phyloP scores from a whole-genome alignment of 148 eudicot species.

The Rhododendron ovatum region DNA sequence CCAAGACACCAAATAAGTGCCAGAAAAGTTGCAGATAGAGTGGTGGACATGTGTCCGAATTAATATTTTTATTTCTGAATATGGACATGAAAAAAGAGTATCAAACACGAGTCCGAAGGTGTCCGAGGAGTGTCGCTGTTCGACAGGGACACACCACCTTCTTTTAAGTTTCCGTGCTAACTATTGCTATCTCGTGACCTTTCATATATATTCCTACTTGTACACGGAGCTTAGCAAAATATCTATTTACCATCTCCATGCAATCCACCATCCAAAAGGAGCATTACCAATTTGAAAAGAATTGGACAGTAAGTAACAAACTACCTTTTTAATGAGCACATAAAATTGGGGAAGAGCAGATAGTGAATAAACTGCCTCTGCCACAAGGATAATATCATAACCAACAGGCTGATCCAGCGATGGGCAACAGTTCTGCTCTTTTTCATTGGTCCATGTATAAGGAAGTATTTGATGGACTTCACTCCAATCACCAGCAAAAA shows the following conservation, averaged over 20 bases:
- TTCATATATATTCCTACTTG: neutral
- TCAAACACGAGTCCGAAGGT: neutral
- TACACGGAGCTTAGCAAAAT: neutral
- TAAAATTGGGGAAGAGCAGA: constrained; percentile 59
- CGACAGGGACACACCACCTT: neutral
- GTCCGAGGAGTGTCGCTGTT: neutral
- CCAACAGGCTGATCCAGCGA: neutral
- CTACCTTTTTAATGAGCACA: constrained; percentile 63
- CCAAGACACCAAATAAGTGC: neutral
- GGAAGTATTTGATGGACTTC: constrained; percentile 62
- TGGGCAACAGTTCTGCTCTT: constrained; percentile 5
- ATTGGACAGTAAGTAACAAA: neutral
- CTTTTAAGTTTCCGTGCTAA: neutral
- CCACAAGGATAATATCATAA: neutral
- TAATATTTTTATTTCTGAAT: neutral
- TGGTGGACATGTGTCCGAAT: neutral
- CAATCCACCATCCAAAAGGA: neutral
- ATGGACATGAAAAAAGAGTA: neutral
- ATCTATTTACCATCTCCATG: neutral
- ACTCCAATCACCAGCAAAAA: constrained; percentile 91
- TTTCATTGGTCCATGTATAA: constrained; percentile 20
- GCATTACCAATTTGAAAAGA: neutral
- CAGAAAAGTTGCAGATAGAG: neutral
- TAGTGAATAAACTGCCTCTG: constrained; percentile 84
- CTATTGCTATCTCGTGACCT: neutral